Conservation (phyloP, 2,329 filamentous ascomycete genomes). For the Hansfordia pulvinata region DNA sequence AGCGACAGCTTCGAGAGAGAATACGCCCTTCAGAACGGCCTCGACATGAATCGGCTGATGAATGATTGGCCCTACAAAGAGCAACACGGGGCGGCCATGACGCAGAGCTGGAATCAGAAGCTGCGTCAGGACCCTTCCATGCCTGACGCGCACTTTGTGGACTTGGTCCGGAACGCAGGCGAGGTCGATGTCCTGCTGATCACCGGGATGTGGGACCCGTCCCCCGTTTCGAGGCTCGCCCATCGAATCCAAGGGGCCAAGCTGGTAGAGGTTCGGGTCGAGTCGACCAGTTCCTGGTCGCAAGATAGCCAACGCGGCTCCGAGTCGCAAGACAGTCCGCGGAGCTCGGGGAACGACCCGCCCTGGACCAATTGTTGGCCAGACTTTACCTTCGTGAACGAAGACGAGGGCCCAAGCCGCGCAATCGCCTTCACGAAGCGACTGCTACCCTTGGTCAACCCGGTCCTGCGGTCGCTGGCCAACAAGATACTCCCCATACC, state of each 20-base stretch:
- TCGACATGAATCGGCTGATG: conserved; percentile 32
- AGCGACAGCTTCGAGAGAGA: conserved; percentile 43
- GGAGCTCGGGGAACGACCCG: too few species aligned
- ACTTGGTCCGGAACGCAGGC: conserved; percentile 23
- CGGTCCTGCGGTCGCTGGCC: conserved; percentile 29
- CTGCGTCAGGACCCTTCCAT: conserved; percentile 26
- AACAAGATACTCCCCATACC: conserved; percentile 33
- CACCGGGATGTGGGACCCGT: conserved; percentile 48
- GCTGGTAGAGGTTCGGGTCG: conserved; percentile 38
- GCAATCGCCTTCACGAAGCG: conserved; percentile 26
- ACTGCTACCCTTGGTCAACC: conserved; percentile 30
- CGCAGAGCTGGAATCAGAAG: conserved; percentile 33
- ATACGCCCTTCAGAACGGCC: conserved; percentile 35
- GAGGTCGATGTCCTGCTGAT: conserved; percentile 43
- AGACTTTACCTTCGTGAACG: conserved; percentile 36
- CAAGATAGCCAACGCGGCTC: conserved; percentile 9
- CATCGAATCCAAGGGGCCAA: conserved; percentile 37
- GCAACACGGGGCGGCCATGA: conserved; percentile 37
- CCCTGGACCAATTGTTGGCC: conserved; percentile 22
- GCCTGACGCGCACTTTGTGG: conserved; percentile 35
- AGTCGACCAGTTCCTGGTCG: conserved; percentile 10
- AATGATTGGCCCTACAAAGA: conserved; percentile 47
- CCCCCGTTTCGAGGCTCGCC: conserved; percentile 38
- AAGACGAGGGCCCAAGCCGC: conserved; percentile 21
- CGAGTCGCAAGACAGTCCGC: too few species aligned